These are phyloP conservation scores for Daldinia bambusicola DNA, from an alignment of 495 filamentous ascomycete genomes.

Conservation along the genomic window DNA sequence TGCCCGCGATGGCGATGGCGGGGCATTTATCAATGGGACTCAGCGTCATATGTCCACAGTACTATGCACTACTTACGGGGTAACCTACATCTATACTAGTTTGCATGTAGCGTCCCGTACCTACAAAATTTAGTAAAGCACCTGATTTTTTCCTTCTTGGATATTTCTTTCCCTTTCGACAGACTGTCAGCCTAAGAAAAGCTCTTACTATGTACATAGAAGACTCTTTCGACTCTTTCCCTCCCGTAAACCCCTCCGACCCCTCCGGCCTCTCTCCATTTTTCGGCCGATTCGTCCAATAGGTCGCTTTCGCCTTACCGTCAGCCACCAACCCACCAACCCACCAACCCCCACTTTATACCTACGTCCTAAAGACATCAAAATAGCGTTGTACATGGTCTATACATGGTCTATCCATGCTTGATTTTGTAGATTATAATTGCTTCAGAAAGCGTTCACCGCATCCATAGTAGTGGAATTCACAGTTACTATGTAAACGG, in stretches of 20 bases:
- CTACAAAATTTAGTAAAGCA: constrained; percentile 25
- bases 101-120: constrained; percentile 29
- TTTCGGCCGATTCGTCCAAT: constrained; percentile 26
- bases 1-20: constrained; percentile 39
- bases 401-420: background rate
- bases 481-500: too few species aligned
- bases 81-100: background rate
- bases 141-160: constrained; percentile 37
- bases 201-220: too few species aligned
- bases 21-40: constrained; percentile 33
- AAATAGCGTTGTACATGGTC: constrained; percentile 21
- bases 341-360: too few species aligned
- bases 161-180: constrained; percentile 34
- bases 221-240: too few species aligned
- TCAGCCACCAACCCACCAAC: constrained; percentile 8
- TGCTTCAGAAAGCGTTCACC: background rate
- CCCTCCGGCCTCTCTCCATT: constrained; percentile 30
- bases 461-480: background rate
- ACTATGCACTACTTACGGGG: constrained; percentile 34
- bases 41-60: constrained; percentile 40
- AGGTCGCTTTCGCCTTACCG: constrained; percentile 10
- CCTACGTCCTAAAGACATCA: constrained; percentile 12
- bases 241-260: constrained; percentile 5
- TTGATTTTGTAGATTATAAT: background rate
- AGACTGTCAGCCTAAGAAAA: background rate